Base-by-base conservation (phyloP, 2,329 filamentous ascomycete species). In the Myriosclerotinia curreyana region DNA sequence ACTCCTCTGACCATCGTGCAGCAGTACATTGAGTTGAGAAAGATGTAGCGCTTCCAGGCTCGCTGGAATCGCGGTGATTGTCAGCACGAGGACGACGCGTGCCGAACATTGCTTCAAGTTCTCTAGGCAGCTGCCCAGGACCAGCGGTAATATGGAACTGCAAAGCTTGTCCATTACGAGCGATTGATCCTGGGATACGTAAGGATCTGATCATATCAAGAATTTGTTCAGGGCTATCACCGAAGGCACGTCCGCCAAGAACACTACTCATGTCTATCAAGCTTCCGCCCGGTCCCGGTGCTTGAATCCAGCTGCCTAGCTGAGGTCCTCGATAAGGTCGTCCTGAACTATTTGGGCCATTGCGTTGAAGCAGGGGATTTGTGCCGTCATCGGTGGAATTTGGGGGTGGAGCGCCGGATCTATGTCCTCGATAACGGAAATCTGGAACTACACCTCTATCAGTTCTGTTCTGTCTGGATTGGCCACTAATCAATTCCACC, bases 1-100 rank as follows among this genome's bases (percentile, higher is more conserved):
- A 88, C 75, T 98, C 96, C 73, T 97, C 92, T 73, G 90, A 86
- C 88, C 96, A 99, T 66, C 95, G 88, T 61, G 83, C 82, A 63
- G 83, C 80, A 1, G 95, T 98, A 11, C 85, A 81, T 46, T 86
- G 84, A 11, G 91, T 82, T 25, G 82, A 79, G 75, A 98, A 98
- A 50, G 70, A 72, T 6, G 70, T 67, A 50, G 70, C 69, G 60
- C 64, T 69, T 62, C 71, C 72, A 46, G 75, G 74, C 55, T 77
- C 74, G 34, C 65, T 63, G n/a, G 66, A 59, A 22, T 71, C 68
- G 20, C 70, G 65, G 65, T 71, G 70, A 36, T 54, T 59, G 34
- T 73, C 69, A 53, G 25, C 15, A 42, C 58, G 63, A 40, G 63
- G 50, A 49, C 71, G 67, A 25, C 69, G 69, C 53, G 74, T 71